These are phyloP conservation scores for Breviolum minutum DNA, from an alignment of 73 alveolate genomes.

Conservation along the genomic window DNA sequence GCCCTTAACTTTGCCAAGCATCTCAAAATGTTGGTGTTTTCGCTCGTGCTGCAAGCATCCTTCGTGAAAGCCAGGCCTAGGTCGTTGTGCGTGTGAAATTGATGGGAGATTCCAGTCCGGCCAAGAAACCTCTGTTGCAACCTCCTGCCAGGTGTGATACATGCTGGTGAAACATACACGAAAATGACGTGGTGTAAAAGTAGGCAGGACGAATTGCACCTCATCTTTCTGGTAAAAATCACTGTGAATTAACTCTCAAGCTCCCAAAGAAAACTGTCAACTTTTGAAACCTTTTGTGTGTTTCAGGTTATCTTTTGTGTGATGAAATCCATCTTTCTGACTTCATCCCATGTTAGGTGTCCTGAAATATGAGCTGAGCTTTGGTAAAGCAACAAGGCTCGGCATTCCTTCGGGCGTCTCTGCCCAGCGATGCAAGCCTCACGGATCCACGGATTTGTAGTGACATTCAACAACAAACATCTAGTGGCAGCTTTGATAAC, in stretches of 20 bases:
- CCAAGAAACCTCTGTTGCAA: slow-evolving; percentile 55
- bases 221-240: too few relatives aligned
- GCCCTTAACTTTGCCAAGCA: neutral
- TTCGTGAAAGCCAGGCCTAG: slow-evolving; percentile 57
- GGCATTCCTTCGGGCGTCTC: slow-evolving; percentile 3
- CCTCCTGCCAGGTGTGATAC: slow-evolving; percentile 13
- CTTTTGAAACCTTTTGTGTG: too few relatives aligned
- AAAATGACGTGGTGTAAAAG: neutral
- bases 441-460: too few relatives aligned
- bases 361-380: neutral
- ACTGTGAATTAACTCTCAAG: too few relatives aligned
- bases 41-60: slow-evolving; percentile 82
- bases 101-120: neutral
- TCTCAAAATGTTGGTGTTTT: slow-evolving; percentile 72
- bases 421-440: slow-evolving; percentile 30
- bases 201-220: too few relatives aligned
- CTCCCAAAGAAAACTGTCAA: too few relatives aligned
- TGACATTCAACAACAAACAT: too few relatives aligned
- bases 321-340: neutral
- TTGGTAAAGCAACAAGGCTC: neutral
- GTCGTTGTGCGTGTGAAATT: neutral
- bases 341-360: neutral
- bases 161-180: neutral
- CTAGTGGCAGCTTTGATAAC: too few relatives aligned
- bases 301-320: too few relatives aligned